Percentiles rank a stretch among this genome's conserved stretches.
These are phyloP conservation scores for Amanita pallidorosea DNA, from an alignment of 768 basidiomycete species.

Conservation along the genomic window DNA sequence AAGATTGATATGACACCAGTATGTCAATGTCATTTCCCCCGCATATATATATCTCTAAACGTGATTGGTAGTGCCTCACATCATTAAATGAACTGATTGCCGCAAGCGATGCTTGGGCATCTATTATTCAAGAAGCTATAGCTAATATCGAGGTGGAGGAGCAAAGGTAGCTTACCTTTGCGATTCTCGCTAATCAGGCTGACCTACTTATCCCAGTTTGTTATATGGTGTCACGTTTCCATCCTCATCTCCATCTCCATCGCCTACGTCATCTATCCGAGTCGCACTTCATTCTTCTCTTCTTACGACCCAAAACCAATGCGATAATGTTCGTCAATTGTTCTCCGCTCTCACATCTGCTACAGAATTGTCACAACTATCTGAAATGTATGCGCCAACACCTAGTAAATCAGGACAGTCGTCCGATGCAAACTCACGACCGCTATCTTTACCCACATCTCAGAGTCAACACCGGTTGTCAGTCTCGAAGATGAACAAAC, in stretches of 20 bases:
- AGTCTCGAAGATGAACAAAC: slow-evolving; percentile 30
- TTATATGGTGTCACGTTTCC: slow-evolving; percentile 32
- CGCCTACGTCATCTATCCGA: slow-evolving; percentile 47
- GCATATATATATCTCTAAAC: slow-evolving; percentile 5
- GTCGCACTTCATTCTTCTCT: slow-evolving; percentile 65
- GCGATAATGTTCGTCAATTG: slow-evolving; percentile 72
- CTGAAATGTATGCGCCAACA: slow-evolving; percentile 85
- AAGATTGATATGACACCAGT: slow-evolving; percentile 47
- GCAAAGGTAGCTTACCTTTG: slow-evolving; percentile 33
- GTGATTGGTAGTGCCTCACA: slow-evolving; percentile 42
- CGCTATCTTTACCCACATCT: slow-evolving; percentile 28
- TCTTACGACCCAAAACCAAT: slow-evolving; percentile 68
- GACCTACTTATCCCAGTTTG: slow-evolving; percentile 7
- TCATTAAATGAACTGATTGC: slow-evolving; percentile 57
- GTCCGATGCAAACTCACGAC: slow-evolving; percentile 21
- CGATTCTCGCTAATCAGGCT: slow-evolving; percentile 1
- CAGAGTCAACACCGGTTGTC: slow-evolving; percentile 17
- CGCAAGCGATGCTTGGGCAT: slow-evolving; percentile 66
- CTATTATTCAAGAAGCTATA: slow-evolving; percentile 60
- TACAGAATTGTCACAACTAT: slow-evolving; percentile 59
- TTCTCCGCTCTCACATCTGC: slow-evolving; percentile 69
- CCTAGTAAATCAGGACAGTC: slow-evolving; percentile 34
- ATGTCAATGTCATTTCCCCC: slow-evolving; percentile 15
- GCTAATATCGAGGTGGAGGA: slow-evolving; percentile 60
- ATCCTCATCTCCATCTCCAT: slow-evolving; percentile 30